phyloP scores from a whole-genome alignment of 805 yeast genomes.

The Kuraishia cidri region DNA sequence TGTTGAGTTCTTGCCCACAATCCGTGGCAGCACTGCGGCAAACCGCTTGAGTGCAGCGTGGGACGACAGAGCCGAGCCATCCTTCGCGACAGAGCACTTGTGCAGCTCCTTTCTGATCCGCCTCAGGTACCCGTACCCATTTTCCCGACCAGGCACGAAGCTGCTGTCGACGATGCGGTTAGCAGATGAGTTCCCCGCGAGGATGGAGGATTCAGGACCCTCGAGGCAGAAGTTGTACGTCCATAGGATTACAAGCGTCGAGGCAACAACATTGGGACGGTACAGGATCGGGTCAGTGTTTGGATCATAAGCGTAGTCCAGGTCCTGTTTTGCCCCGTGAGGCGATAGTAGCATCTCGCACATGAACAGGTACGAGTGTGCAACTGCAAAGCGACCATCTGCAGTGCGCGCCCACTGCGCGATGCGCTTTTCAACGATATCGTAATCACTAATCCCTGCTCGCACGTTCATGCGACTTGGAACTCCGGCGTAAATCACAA shows the following conservation, averaged over 20 bases:
- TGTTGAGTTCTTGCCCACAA: conserved; percentile 32
- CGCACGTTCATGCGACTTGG: conserved; percentile 63
- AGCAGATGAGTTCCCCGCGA: neutral
- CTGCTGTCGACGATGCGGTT: neutral
- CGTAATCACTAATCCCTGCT: conserved; percentile 42
- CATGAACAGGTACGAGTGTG: conserved; percentile 48
- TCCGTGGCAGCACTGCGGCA: conserved; percentile 23
- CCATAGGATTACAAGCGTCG: conserved; percentile 33
- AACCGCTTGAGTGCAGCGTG: conserved; percentile 24
- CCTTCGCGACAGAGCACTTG: conserved; percentile 9
- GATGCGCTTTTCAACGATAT: conserved; percentile 34
- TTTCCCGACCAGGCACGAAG: conserved; percentile 29
- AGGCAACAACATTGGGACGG: conserved; percentile 26
- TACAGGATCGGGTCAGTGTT: conserved; percentile 18
- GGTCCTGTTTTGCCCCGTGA: conserved; percentile 11
- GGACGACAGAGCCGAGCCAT: conserved; percentile 16
- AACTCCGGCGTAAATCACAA: conserved; percentile 69
- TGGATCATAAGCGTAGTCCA: conserved; percentile 22
- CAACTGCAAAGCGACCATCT: conserved; percentile 37
- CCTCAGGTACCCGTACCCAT: conserved; percentile 35
- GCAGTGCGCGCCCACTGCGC: conserved; percentile 34
- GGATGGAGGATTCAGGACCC: conserved; percentile 36
- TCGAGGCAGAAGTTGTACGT: conserved; percentile 31
- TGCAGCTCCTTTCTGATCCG: conserved; percentile 30
- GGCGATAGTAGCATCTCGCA: conserved; percentile 42